Evolutionary conservation across 768 basidiomycete genomes (phyloP), one percentile per base, ranked within the genome.

Genomic region (Chlorophyllum brunneum): DNA sequence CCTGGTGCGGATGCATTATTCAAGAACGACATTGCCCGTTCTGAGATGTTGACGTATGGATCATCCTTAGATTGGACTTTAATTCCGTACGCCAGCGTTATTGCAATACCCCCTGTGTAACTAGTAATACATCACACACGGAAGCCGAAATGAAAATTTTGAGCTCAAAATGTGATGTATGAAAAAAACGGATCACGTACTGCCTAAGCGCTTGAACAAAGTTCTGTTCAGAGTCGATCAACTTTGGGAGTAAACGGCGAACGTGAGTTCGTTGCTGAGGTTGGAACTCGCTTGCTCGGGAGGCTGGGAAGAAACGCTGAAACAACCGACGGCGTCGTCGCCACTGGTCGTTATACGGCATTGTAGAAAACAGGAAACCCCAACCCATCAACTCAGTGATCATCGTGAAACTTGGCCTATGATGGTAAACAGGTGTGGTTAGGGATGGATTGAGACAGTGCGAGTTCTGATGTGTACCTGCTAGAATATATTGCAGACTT

Each of bases 401-500:
- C 64, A 66, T 65, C 7, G 55, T 43, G 30, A 65, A 56, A 22
- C 54, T 48, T 5, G 63, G 59, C 26, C 65, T 67, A 24, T 15
- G 18, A 43, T 6, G 24, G 16, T 3, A 7, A 16, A 22, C 22
- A 29, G 15, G 4, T 30, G 3, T 24, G 39, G 15, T 3, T 20
- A 13, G 13, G 5, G 40, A 26, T 5, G 48, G 2, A 34, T 33
- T 13, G 15, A 9, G 13, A n/a, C 3, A 44, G 15, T 15, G 18
- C 2, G 18, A 16, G n/a, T n/a, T n/a, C n/a, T n/a, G n/a, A n/a
- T n/a, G n/a, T 24, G 5, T 39, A 61, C 59, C 59, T 53, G 45
- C 54, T 51, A 1, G 77, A 79, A 54, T 79, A 78, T 4, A 75
- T 71, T 2, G 71, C 54, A 6, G 75, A 71, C 51, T 71, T 70